Evolutionary conservation across 164 flowering plant genomes (phyloP).

Genomic region (Magnolia sinica): DNA sequence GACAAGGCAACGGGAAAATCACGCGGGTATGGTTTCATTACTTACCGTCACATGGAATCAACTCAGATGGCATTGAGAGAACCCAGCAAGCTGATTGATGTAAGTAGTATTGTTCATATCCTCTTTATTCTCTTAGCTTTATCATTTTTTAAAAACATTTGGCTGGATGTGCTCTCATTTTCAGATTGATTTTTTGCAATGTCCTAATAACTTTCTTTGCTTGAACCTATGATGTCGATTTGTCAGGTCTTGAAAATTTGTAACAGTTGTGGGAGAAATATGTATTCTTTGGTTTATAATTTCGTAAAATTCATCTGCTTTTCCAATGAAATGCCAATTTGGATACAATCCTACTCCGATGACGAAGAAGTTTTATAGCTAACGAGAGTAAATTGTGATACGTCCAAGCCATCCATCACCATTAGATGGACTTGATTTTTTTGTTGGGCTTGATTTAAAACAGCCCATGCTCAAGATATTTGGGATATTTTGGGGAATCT

Average conservation of each 20-base stretch:
- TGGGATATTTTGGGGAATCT: too few species aligned
- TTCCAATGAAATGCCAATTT: not conserved
- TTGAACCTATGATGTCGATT: too few species aligned
- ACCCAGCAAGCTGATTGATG: conserved; percentile 68
- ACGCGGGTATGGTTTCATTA: conserved; percentile 75
- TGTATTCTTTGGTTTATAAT: not conserved
- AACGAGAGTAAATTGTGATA: not conserved
- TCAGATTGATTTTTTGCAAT: too few species aligned
- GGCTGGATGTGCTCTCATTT: not conserved
- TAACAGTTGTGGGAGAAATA: not conserved
- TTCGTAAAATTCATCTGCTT: not conserved
- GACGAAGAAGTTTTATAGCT: not conserved
- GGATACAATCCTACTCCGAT: not conserved
- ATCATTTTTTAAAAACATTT: not conserved
- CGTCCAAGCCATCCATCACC: too few species aligned
- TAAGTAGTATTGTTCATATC: conserved; percentile 25
- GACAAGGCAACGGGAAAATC: conserved; percentile 71
- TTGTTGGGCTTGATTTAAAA: not conserved
- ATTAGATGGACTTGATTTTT: not conserved
- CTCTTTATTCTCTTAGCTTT: not conserved
- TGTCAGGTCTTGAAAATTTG: not conserved
- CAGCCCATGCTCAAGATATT: not conserved
- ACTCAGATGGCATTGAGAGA: conserved; percentile 59
- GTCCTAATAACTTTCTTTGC: not conserved
- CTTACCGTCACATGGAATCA: conserved; percentile 66